Evolutionary conservation across 805 yeast species (phyloP), one percentile per base, ranked within the genome.

Genomic region (Tetrapisispora pingtungensis): DNA sequence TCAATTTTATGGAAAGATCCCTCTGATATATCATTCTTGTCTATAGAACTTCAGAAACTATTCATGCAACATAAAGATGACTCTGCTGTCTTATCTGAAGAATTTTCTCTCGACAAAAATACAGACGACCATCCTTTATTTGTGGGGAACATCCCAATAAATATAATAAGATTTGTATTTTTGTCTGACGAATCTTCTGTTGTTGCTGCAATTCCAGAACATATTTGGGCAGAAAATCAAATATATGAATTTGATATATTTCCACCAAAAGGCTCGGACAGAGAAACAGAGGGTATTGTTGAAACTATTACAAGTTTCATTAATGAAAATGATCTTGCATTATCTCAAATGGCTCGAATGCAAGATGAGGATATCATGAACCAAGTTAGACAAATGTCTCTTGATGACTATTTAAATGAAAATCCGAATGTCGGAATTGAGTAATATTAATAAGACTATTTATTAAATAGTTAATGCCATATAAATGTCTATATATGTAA

Each of bases 171-270:
- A 45, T 81, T 82, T 61, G 81, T 79, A 2, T 71, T 84, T 28
- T 61, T 84, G 35, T 80, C 88, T 0, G 84, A 83, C 15, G 93
- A 83, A 58, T 77, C 77, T 20, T 72, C 77, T 35, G 72, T 81
- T 1, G 78, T 84, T 83, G 84, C 85, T 1, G 74, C 75, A 50
- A 68, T 83, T 20, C 94, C 94, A 0, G 55, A 69, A 22, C 52
- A 62, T 2, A 69, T 81, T 20, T 84, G 87, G 84, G 71, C 73
- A 1, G 58, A 73, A 22, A 70, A 79, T 44, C 81, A 81, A 44
- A 70, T 79, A 14, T 77, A 68, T 55, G 94, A 84, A 51, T 84
- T 74, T 56, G 94, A 84, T 59, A 73, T 81, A 2, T 58, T 84
- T 19, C 89, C 94, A 1, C 93, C 94, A 1, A 54, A 53, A 17